Evolutionary conservation across 306 rosid species (phyloP).

Genomic region (Fagus sylvatica): DNA sequence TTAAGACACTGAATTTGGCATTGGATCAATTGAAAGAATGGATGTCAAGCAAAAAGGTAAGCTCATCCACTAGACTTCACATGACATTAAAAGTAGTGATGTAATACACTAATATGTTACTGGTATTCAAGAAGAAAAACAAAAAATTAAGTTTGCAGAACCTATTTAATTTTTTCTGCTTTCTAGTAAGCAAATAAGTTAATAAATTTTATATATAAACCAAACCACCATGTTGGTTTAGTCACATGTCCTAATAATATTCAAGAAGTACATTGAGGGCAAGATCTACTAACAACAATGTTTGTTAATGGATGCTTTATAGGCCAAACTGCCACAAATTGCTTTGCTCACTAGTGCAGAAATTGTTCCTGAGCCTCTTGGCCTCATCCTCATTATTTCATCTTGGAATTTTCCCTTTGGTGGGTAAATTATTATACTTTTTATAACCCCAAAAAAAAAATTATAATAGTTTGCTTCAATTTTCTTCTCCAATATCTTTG

Average conservation of each 20-base stretch:
- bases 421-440: conserved; percentile 28
- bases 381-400: conserved; percentile 70
- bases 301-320: not conserved
- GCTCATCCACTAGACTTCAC: not conserved
- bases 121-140: too few relatives aligned
- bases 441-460: not conserved
- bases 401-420: conserved; percentile 89
- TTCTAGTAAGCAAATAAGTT: too few relatives aligned
- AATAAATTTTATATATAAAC: too few relatives aligned
- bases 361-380: conserved; percentile 73
- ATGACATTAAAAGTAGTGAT: not conserved
- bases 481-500: not conserved
- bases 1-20: conserved; percentile 51
- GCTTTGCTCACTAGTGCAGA: conserved; percentile 67
- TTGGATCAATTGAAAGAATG: conserved; percentile 41
- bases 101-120: too few relatives aligned
- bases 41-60: conserved; percentile 66
- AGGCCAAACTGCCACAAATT: conserved; percentile 67
- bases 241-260: too few relatives aligned
- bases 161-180: too few relatives aligned
- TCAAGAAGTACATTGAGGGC: not conserved
- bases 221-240: too few relatives aligned
- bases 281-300: not conserved
- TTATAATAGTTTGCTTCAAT: not conserved
- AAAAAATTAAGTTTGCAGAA: too few relatives aligned